Evolutionary conservation across 768 basidiomycete species (phyloP), one percentile per base, ranked within the genome.

Genomic region (Termitomyces sp.): DNA sequence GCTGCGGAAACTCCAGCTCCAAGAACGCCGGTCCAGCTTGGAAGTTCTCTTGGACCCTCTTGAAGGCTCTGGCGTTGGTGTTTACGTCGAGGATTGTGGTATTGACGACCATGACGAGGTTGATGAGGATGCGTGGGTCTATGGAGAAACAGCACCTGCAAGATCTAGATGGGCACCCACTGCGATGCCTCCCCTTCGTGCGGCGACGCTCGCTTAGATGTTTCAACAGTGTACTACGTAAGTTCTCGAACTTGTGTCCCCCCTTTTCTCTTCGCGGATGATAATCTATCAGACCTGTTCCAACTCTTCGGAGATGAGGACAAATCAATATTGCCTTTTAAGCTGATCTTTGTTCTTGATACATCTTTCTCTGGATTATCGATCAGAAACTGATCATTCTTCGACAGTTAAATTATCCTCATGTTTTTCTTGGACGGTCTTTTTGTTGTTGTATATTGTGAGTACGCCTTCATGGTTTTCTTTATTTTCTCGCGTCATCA

Each of bases 201-300:
- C 52, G 60, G 66, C 68, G 61, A 69, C 70, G 58, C 59, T 59
- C 49, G 66, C 65, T 20, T 68, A 56, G 57, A 47, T 62, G 53
- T 62, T 52, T 65, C 55, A 56, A 16, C 47, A 37, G 63, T 59
- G 55, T 67, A 60, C 50, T 50, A 44, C 36, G 54, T 62, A 57
- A 63, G 58, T 14, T 34, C 24, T 26, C 24, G 39, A 51, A 56
- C 41, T 31, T 58, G 34, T 48, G 29, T 12, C 26, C 52, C 43
- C 52, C 29, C 60, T 63, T 65, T 34, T 29, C 57, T 54, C 8
- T 44, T 60, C 32, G 46, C 55, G 72, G 87, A 90, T 87, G 88
- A 88, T 74, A 81, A 65, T 69, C 55, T 70, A 74, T 82, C 84
- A 89, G 86, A 88, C 87, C 87, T 89, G 86, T 90, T 84, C 88